Base-by-base conservation (phyloP, 2,329 filamentous ascomycete species). In the Chaetomium strumarium region DNA sequence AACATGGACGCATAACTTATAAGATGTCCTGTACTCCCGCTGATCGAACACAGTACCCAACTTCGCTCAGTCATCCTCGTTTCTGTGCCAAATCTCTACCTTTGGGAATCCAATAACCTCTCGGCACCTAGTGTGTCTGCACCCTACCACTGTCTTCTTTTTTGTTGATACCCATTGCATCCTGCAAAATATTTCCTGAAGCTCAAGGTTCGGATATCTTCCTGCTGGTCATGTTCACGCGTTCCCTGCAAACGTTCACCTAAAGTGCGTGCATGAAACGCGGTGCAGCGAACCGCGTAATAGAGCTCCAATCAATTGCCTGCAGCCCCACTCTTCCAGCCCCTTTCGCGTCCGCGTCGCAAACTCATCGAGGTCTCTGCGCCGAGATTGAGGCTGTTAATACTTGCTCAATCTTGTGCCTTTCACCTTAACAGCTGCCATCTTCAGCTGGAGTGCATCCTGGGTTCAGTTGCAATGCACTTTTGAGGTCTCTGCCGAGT, bases 351-450 rank as follows among this genome's bases (percentile, higher is more conserved):
- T 24, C 4, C 36, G 14, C 17, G 6, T 16, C 11, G 24, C 43
- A 41, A 53, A 46, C 47, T 52, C 53, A 9, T 11, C 9, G 7
- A 11, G 7, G 13, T 53, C 52, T 57, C 57, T 42, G 12, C 36
- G 10, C 29, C 45, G 47, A 51, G 52, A 53, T 59, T 11, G 12
- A 46, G 12, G 20, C n/a, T 56, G 56, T 59, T 59, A 59, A 36
- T 45, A 46, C 19, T 5, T 31, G 50, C 30, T 31, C 3, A 12
- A 30, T 29, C 20, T 53, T 30, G 12, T 10, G 13, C 29, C 12
- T 12, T 8, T 6, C 2, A 1, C 13, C 14, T 39, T 59, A 59
- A 51, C 57, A 55, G 34, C 16, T 8, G 5, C 36, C 41, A 59
- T 55, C 55, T 36, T 20, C 5, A 14, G 11, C 5, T 2, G 30